phyloP scores from a whole-genome alignment of 345 rosid species.

The Combretum micranthum region DNA sequence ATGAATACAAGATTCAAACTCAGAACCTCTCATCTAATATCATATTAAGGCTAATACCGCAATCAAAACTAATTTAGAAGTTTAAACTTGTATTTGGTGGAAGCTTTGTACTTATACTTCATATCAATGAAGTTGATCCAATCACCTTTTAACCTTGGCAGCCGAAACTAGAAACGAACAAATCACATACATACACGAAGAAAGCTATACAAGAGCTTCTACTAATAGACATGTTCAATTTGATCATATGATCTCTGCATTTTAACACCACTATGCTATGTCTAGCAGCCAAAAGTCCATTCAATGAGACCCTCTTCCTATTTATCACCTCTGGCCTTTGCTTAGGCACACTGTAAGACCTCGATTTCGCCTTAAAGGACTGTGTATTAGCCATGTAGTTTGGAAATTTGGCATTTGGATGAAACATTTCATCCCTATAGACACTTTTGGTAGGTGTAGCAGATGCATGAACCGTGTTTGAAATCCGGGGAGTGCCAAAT shows the following conservation, averaged over 20 bases:
- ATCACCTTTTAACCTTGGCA: too few species aligned
- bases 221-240: too few species aligned
- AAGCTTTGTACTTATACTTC: too few species aligned
- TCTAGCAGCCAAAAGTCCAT: constrained; percentile 56
- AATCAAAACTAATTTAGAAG: too few species aligned
- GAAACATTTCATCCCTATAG: constrained; percentile 33
- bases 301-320: constrained; percentile 48
- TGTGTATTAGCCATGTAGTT: constrained; percentile 77
- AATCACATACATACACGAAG: too few species aligned
- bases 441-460: constrained; percentile 40
- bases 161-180: too few species aligned
- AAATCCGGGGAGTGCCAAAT: constrained; percentile 14
- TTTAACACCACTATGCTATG: constrained; percentile 38
- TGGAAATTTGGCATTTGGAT: constrained; percentile 37
- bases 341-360: constrained; percentile 63
- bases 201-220: too few species aligned
- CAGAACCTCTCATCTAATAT: too few species aligned
- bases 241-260: constrained; percentile 28
- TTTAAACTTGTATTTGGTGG: too few species aligned
- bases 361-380: constrained; percentile 69
- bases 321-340: constrained; percentile 48
- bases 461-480: constrained; percentile 10
- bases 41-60: too few species aligned
- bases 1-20: too few species aligned
- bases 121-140: too few species aligned